Conservation (phyloP, 1,284 basidiomycete genomes). For the Wallemia mellicola region DNA sequence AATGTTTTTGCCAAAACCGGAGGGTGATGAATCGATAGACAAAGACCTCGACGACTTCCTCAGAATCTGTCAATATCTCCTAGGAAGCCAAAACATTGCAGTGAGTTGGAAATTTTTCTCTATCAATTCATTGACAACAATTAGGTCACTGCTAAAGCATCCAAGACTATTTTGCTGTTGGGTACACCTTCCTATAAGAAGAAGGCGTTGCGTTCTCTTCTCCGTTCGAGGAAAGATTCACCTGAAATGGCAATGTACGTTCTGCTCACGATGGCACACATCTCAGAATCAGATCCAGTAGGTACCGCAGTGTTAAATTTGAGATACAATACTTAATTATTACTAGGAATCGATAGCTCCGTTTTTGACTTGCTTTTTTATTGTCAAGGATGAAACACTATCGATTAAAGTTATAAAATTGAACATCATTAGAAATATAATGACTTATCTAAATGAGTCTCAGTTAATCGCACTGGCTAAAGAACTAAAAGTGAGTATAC, state of each 20-base stretch:
- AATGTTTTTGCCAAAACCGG: not conserved
- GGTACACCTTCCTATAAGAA: not conserved
- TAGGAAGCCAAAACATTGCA: not conserved
- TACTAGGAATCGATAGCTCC: no score
- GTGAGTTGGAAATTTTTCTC: not conserved
- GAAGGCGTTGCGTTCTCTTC: not conserved
- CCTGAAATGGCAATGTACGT: not conserved
- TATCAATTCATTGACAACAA: not conserved
- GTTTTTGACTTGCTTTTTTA: no score
- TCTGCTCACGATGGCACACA: not conserved
- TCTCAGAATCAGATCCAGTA: not conserved
- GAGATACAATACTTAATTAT: no score
- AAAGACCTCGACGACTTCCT: not conserved
- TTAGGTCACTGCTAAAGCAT: not conserved
- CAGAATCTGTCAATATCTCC: not conserved
- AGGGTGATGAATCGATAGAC: not conserved
- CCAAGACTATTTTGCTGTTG: not conserved
- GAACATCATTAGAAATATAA: no score
- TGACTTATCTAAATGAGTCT: no score
- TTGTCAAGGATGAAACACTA: no score
- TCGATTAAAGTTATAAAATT: no score
- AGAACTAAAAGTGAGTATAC: not conserved
- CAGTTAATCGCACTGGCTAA: not conserved
- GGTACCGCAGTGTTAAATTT: no score
- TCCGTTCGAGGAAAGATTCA: not conserved